Conservation (phyloP, 2,329 filamentous ascomycete genomes). For the Fusarium abutilonis region DNA sequence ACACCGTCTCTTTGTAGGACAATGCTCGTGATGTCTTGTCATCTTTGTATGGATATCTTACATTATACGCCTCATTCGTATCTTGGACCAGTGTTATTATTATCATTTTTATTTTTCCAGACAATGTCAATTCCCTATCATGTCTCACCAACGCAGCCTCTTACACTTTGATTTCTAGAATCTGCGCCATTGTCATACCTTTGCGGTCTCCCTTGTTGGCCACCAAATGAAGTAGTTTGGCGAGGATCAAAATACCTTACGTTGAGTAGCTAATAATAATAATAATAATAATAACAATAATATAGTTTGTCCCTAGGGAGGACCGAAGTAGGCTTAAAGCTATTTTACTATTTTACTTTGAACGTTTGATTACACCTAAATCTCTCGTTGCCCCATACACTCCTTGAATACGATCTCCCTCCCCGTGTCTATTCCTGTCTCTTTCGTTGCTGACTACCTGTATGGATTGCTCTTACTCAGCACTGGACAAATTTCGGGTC, state of each 20-base stretch:
- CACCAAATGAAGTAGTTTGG: constrained; percentile 7
- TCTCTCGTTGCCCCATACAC: neutral
- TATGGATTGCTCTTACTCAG: constrained; percentile 11
- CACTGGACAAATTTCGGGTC: constrained; percentile 22
- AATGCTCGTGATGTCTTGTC: constrained; percentile 12
- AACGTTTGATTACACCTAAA: neutral
- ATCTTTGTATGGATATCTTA: constrained; percentile 5
- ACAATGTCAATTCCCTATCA: constrained; percentile 19
- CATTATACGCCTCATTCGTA: constrained; percentile 26
- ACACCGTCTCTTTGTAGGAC: constrained; percentile 21
- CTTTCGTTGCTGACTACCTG: constrained; percentile 2
- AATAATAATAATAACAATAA: too few relatives aligned
- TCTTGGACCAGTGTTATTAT: constrained; percentile 15
- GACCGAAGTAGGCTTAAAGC: constrained; percentile 7
- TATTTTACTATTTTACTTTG: neutral
- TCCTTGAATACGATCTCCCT: constrained; percentile 13
- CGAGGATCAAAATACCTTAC: neutral
- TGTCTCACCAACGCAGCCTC: constrained; percentile 36
- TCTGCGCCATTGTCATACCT: constrained; percentile 36
- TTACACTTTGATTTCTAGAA: constrained; percentile 32
- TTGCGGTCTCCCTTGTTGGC: constrained; percentile 24
- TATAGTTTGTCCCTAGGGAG: neutral
- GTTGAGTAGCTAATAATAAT: too few relatives aligned
- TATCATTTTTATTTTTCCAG: neutral
- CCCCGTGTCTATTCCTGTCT: constrained; percentile 33